Base-by-base conservation (phyloP, 1,284 basidiomycete genomes). In the Apiotrichum sp. region DNA sequence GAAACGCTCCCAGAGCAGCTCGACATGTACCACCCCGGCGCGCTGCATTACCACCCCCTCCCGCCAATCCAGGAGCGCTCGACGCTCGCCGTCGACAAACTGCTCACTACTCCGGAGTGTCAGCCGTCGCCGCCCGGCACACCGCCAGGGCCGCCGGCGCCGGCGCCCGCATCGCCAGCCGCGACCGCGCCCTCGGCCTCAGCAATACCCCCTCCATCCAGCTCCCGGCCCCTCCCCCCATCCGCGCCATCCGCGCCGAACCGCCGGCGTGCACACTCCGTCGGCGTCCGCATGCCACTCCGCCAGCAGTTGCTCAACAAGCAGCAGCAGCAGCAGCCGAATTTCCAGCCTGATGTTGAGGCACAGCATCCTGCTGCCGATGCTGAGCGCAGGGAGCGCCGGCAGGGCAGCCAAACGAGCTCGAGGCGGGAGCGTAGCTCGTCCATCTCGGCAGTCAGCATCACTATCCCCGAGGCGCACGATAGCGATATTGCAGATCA, bases 401-500 rank as follows among this genome's bases (percentile, higher is more conserved):
- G 29, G 3, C 29, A 29, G 29, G 40, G n/a, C 6, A 13, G n/a
- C 40, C 36, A 38, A 2, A 11, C 11, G 13, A 16, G 40, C 40
- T 13, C 13, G 6, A n/a, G n/a, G 9, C 40, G 40, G 11, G 13
- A 16, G 47, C 47, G 47, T 36, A 36, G 35, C 36, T 38, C 35
- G 3, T 48, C 47, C 34, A 13, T 36, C 7, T 47, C 46, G 35
- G 8, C 40, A 33, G 31, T 51, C 38, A 34, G 7, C 40, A 40
- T 43, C 33, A 43, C 39, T 1, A 13, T 48, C 31, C 46, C 53
- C 9, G 48, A 46, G 7, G 46, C 39, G 22, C 14, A 38, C 14
- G 45, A 52, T 34, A 43, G 22, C 31, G 14, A 38, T 2, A 36
- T 54, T 2, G 60, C 58, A 1, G 55, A 64, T 45, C 47, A 54